Evolutionary conservation across 768 basidiomycete species (phyloP), one percentile per base, ranked within the genome.

Genomic region (Ephemerocybe angulata): DNA sequence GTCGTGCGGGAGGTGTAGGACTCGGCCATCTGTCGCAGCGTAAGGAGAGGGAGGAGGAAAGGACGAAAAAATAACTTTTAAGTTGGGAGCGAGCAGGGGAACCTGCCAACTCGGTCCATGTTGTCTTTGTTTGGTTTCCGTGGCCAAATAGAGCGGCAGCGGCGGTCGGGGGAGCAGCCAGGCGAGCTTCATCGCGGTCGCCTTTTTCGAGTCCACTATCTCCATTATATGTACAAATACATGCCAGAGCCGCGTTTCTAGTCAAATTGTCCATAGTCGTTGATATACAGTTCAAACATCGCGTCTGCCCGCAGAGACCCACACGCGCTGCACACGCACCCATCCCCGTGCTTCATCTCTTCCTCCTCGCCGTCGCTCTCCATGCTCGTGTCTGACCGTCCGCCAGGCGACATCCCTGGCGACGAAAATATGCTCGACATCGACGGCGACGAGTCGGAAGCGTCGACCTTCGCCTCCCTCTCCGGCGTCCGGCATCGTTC

Each of bases 1-100:
- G 84, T 83, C 64, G 81, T 81, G 67, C 80, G 82, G 63, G 86
- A 88, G 63, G 76, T 65, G 73, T 86, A 90, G 38, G 86, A 86
- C 71, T 89, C 87, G 56, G 88, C 68, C 89, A 91, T 91, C 80
- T 84, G 63, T 44, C 22, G 53, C 59, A 55, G 60, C 64, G 68
- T 65, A 61, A 63, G 64, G 65, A 56, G 63, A 55, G 64, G 61
- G 60, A 59, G 58, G 65, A 64, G 62, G 62, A 57, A 57, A 59
- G 63, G 65, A 68, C 61, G 60, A 66, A 67, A 72, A 77, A 76
- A 74, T 73, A 65, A 77, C 75, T 79, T 79, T 76, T 73, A 70
- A 73, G 73, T 73, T 70, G 77, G 72, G 66, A 70, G 75, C 68
- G 70, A 80, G 71, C 74, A 73, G 75, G 69, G 77, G 73, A 69